A percentile compares a stretch with the other conserved stretches of the same genome.
These are phyloP conservation scores for Lycium ferocissimum DNA, from an alignment of 257 asterid species.

Conservation along the genomic window DNA sequence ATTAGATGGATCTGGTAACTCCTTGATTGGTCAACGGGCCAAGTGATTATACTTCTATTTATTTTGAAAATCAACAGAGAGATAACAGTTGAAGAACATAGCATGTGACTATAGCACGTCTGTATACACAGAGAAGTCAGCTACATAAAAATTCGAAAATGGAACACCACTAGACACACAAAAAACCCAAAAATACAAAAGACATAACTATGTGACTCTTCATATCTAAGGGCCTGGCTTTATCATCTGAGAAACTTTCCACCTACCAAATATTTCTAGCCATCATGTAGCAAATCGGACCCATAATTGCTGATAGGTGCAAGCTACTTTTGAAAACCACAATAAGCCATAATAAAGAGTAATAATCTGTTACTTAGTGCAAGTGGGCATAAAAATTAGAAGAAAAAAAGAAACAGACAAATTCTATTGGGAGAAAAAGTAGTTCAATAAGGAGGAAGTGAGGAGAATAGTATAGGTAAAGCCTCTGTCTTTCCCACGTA, in stretches of 20 bases:
- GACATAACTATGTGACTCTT: background rate
- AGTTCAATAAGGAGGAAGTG: constrained; percentile 25
- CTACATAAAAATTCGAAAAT: constrained; percentile 28
- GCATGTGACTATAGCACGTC: constrained; percentile 55
- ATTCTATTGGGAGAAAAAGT: constrained; percentile 13
- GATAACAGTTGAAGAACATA: constrained; percentile 41
- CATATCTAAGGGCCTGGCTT: background rate
- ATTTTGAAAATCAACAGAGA: constrained; percentile 36
- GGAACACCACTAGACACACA: background rate
- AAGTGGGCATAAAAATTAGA: constrained; percentile 38
- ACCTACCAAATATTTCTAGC: background rate
- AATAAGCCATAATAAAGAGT: background rate
- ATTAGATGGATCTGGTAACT: constrained; percentile 22
- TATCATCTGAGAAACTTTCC: background rate
- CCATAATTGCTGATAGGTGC: constrained; percentile 18
- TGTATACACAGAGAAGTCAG: constrained; percentile 51
- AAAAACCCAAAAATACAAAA: background rate
- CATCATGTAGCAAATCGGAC: background rate
- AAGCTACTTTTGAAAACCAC: constrained; percentile 22
- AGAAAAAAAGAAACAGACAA: background rate
- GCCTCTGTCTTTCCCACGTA: constrained; percentile 42
- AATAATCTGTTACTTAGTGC: constrained; percentile 35
- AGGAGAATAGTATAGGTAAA: constrained; percentile 21
- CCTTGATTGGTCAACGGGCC: constrained; percentile 48
- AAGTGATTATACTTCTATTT: constrained; percentile 7